Base-by-base conservation (phyloP, 345 rosid species). In the Heritiera fomes region DNA sequence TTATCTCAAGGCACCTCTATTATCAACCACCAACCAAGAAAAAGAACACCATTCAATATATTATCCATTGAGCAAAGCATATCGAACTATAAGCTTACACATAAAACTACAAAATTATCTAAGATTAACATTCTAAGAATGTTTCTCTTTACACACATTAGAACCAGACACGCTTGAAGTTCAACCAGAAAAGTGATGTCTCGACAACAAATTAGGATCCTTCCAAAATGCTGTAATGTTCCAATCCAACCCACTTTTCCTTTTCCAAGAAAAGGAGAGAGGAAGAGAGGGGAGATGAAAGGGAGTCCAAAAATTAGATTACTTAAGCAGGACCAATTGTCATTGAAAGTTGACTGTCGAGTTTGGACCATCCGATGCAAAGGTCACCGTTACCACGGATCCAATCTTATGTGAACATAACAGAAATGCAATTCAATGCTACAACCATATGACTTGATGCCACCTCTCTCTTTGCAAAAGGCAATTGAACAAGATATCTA, bases 1-100 rank as follows among this genome's bases (percentile, higher is more conserved):
- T 23, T 23, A 23, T 23, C 28, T 23, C 28, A 23, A 23, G 28
- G 28, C 18, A 84, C 97, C 98, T 92, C 73, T 9, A 55, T 75
- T 56, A 79, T 80, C 75, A 23, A 63, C 28, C 80, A 76, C 30
- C 30, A 58, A 55, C 56, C 55, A 82, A 80, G 70, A 76, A 63
- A 23, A 63, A 47, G 2, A 6, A 46, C 59, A 59, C 1, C 5
- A 11, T 10, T 56, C 13, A 8, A 59, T 8, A 32, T 14, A 56
- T 41, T 56, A 3, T 56, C 32, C 63, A 40, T 34, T 40, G 6
- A 55, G n/a, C 47, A 73, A 53, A 53, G 76, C 34, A 40, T n/a
- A 17, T 38, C 18, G 40, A 73, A 32, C 52, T 46, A 11, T 23
- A 69, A 50, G 50, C 49, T 38, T 40, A 2, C 64, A 41, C 8